Evolutionary conservation across 2,329 filamentous ascomycete species (phyloP).

Genomic region (Byssothecium circinans): DNA sequence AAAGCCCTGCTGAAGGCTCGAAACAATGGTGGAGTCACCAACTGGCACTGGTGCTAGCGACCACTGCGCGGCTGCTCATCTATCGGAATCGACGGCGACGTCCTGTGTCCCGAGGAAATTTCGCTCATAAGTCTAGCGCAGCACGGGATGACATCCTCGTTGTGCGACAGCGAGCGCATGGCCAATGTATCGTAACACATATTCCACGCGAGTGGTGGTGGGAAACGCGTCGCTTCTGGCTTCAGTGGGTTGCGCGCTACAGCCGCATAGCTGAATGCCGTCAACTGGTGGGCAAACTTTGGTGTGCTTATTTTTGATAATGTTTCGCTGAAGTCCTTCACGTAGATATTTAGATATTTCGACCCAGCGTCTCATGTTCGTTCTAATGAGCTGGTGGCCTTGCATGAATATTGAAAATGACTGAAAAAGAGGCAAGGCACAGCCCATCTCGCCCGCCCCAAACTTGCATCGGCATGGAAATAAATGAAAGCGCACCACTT

Average conservation of each 20-base stretch:
- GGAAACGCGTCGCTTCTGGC: too few relatives aligned
- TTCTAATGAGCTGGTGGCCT: too few relatives aligned
- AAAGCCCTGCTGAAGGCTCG: not conserved
- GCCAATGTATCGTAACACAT: not conserved
- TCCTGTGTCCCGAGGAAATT: not conserved
- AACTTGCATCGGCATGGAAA: too few relatives aligned
- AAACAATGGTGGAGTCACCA: slow-evolving; percentile 2
- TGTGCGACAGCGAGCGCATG: not conserved
- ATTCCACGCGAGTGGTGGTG: not conserved
- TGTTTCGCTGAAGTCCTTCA: too few relatives aligned
- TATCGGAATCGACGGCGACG: not conserved
- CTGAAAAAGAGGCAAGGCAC: too few relatives aligned
- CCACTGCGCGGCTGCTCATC: not conserved
- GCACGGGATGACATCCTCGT: not conserved
- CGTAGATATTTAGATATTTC: too few relatives aligned
- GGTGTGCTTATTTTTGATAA: too few relatives aligned
- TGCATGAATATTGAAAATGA: too few relatives aligned
- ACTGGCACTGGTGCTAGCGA: not conserved
- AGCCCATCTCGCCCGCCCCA: too few relatives aligned
- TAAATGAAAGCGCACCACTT: too few relatives aligned
- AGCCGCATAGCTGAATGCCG: not conserved
- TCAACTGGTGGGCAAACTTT: not conserved
- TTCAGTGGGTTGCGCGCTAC: not conserved
- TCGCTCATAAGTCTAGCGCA: not conserved
- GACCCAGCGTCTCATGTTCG: too few relatives aligned